Base-by-base conservation (phyloP, 192 early-diverging fungal species). In the Irineochytrium annulatum region DNA sequence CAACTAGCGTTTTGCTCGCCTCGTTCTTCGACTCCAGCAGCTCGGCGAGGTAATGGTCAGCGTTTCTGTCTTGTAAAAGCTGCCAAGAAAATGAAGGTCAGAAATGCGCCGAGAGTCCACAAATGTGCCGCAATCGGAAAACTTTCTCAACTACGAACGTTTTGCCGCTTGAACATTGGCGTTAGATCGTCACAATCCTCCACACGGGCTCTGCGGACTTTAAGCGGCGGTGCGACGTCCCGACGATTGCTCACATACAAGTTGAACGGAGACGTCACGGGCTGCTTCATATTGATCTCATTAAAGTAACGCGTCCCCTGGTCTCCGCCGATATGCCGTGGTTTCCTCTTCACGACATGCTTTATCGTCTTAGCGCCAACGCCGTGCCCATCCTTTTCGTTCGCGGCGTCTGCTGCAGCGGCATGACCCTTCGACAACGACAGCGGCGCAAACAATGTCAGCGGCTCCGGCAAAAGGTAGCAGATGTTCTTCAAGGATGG, bases 181-280 rank as follows among this genome's bases (percentile, higher is more conserved):
- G 73, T 66, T 17, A 83, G 52, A 63, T 83, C 81, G 62, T 83
- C 81, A 52, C 75, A 78, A 60, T 83, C 81, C 55, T 81, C 81
- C 3, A 83, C 75, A 29, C 69, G 53, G 8, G 77, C 78, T 30
- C 55, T 70, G 43, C 81, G 22, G 11, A 83, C 66, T 33, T 65
- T 68, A 20, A 81, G 43, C 8, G 55, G 28, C 1, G 76, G 79
- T 11, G 70, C 29, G 19, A 83, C 60, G 22, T 74, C 73, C 43
- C 68, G 62, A 32, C 77, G 65, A 2, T 39, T 33, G 55, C 79
- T 81, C 14, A 72, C 61, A 27, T 75, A 58, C 19, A 81, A 41
- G 4, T 52, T 37, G 41, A 60, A 76, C 20, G 67, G 55, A n/a
- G 57, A 57, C 39, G 55, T 60, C 17, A 48, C 62, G n/a, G n/a